Percentiles rank a stretch among this genome's conserved stretches.
Evolutionary conservation across 2,329 filamentous ascomycete genomes (phyloP).

Genomic region (Fusarium penzigii): DNA sequence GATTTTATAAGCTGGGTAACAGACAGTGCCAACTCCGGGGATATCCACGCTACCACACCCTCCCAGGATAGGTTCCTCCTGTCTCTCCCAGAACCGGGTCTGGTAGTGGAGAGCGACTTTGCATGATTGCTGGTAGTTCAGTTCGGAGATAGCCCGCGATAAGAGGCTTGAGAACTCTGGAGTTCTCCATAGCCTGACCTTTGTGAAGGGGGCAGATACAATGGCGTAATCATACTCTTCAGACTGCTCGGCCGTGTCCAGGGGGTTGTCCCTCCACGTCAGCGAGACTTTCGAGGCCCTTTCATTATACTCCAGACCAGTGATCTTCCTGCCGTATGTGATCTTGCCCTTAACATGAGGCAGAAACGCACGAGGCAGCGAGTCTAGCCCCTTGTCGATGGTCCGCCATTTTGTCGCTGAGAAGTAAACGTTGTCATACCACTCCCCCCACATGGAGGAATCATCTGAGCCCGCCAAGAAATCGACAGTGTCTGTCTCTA

Average conservation of each 20-base stretch:
- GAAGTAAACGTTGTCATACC: slow-evolving; percentile 59
- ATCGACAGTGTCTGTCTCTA: no score
- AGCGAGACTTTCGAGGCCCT: slow-evolving; percentile 52
- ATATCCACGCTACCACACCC: no score
- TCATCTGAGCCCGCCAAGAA: slow-evolving; percentile 28
- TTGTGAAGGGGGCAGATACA: slow-evolving; percentile 63
- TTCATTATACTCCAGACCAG: slow-evolving; percentile 55
- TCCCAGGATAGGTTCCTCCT: slow-evolving; percentile 9
- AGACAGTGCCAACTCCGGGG: no score
- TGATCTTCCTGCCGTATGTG: slow-evolving; percentile 53
- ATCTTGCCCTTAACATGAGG: slow-evolving; percentile 60
- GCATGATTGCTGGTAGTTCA: slow-evolving; percentile 48
- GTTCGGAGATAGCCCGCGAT: slow-evolving; percentile 47
- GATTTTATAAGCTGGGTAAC: no score
- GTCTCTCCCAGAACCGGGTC: slow-evolving; percentile 49
- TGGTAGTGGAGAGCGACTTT: slow-evolving; percentile 67
- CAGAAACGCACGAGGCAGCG: slow-evolving; percentile 56
- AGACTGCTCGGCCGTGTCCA: slow-evolving; percentile 41
- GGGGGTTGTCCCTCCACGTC: slow-evolving; percentile 49
- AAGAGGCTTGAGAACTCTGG: slow-evolving; percentile 40
- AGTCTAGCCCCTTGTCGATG: slow-evolving; percentile 39
- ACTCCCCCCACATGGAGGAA: slow-evolving; percentile 48
- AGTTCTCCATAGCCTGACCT: slow-evolving; percentile 63
- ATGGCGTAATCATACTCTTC: slow-evolving; percentile 66
- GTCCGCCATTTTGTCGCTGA: slow-evolving; percentile 61